Evolutionary conservation across 805 yeast species (phyloP).

Genomic region (Yarrowia divulgata): DNA sequence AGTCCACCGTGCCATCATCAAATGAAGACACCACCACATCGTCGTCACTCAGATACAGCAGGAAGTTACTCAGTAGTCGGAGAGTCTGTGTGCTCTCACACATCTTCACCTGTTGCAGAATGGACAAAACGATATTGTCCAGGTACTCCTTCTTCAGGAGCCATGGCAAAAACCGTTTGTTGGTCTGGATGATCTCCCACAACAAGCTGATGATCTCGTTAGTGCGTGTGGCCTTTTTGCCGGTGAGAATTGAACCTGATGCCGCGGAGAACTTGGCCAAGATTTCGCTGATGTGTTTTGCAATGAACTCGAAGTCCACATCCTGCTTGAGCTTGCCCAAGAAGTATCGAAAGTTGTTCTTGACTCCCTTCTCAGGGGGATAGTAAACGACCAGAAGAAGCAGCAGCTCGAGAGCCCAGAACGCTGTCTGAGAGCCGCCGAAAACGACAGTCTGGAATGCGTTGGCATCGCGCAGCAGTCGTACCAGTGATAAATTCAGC

Average conservation of each 20-base stretch:
- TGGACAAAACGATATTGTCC: neutral
- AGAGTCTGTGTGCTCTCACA: slow-evolving; percentile 11
- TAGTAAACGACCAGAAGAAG: slow-evolving; percentile 28
- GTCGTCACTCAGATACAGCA: slow-evolving; percentile 30
- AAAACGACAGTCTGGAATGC: slow-evolving; percentile 15
- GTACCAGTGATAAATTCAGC: slow-evolving; percentile 19
- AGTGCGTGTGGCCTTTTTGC: neutral
- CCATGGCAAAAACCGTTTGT: slow-evolving; percentile 25
- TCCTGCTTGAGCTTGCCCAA: slow-evolving; percentile 34
- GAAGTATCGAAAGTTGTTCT: slow-evolving; percentile 33
- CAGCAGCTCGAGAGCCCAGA: slow-evolving; percentile 23
- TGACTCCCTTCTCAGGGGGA: slow-evolving; percentile 17
- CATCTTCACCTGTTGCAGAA: slow-evolving; percentile 19
- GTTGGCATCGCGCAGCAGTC: slow-evolving; percentile 12
- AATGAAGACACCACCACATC: slow-evolving; percentile 30
- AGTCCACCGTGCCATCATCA: slow-evolving; percentile 23
- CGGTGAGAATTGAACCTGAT: slow-evolving; percentile 2
- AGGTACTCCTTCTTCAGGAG: slow-evolving; percentile 25
- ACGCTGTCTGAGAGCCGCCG: slow-evolving; percentile 17
- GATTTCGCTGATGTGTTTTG: slow-evolving; percentile 26
- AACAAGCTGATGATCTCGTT: slow-evolving; percentile 22
- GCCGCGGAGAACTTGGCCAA: slow-evolving; percentile 22
- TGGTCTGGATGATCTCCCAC: slow-evolving; percentile 36
- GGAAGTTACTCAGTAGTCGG: slow-evolving; percentile 19
- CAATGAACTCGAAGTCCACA: slow-evolving; percentile 34